A percentile compares a stretch with the other conserved stretches of the same genome.
Conservation (phyloP, 176 grass and related monocot genomes). For the Chloris gayana region DNA sequence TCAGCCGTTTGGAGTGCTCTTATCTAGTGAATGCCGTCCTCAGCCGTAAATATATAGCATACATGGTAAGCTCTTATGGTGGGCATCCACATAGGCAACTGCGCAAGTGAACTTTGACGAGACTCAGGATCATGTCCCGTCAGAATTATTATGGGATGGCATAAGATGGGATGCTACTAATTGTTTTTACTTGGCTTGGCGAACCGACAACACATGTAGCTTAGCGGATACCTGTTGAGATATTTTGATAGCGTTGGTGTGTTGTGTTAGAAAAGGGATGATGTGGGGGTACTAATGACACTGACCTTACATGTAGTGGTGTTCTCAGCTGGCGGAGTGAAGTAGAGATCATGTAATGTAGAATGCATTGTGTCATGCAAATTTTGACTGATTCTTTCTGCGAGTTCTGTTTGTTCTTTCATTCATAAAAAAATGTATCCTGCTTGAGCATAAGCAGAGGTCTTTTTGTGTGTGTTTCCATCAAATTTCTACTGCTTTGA, state of each 20-base stretch:
- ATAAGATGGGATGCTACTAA: neutral
- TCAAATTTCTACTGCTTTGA: neutral
- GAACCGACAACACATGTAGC: neutral
- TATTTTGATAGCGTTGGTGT: constrained; percentile 4
- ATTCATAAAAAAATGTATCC: neutral
- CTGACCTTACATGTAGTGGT: constrained; percentile 16
- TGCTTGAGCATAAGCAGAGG: neutral
- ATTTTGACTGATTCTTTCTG: constrained; percentile 42
- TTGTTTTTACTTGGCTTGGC: constrained; percentile 1
- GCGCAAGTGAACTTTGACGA: neutral
- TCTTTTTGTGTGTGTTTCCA: too few species aligned
- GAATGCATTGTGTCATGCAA: constrained; percentile 21
- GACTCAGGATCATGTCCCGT: constrained; percentile 2
- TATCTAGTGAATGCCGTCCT: constrained; percentile 34
- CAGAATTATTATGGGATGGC: constrained; percentile 5
- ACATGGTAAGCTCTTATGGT: neutral
- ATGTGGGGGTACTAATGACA: constrained; percentile 6
- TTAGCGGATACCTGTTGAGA: constrained; percentile 22
- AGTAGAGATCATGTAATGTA: constrained; percentile 33
- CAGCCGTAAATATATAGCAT: constrained; percentile 43
- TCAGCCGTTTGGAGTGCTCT: constrained; percentile 73
- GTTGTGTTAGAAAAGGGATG: constrained; percentile 5
- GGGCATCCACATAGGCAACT: neutral
- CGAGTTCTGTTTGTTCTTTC: neutral
- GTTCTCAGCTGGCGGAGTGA: neutral